Conservation (phyloP, 2,329 filamentous ascomycete genomes). For the Karstenula rhodostoma region DNA sequence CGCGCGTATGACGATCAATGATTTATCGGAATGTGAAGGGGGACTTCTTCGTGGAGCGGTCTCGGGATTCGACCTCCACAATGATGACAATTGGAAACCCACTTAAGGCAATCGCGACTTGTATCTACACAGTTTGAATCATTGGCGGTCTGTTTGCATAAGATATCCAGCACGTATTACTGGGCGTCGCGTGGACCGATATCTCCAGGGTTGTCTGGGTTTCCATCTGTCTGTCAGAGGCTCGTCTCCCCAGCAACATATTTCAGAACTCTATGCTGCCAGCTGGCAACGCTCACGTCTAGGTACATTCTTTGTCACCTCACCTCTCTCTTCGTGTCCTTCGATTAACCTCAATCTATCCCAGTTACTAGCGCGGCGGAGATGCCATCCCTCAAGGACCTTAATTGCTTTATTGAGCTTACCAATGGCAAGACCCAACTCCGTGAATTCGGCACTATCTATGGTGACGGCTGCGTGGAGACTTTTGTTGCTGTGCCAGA, state of each 20-base stretch:
- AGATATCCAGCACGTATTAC: background rate
- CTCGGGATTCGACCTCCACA: background rate
- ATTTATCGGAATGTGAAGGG: background rate
- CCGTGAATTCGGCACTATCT: slow-evolving; percentile 59
- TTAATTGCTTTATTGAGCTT: slow-evolving; percentile 62
- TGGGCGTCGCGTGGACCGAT: background rate
- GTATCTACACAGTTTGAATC: background rate
- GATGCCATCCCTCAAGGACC: slow-evolving; percentile 64
- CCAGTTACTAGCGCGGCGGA: background rate
- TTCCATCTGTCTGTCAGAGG: background rate
- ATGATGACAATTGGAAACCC: background rate
- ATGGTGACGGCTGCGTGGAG: slow-evolving; percentile 62
- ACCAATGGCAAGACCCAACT: slow-evolving; percentile 51
- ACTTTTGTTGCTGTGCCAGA: slow-evolving; percentile 61
- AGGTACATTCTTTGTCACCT: background rate
- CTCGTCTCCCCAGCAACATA: background rate
- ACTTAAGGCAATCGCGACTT: background rate
- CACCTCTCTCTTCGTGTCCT: background rate
- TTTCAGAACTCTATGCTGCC: background rate
- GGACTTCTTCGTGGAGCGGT: background rate
- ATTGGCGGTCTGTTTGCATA: background rate
- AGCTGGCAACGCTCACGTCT: too few relatives aligned
- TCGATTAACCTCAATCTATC: background rate
- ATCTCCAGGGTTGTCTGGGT: background rate
- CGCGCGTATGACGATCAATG: background rate